Conservation (phyloP, 139 green algal genomes). For the Monoraphidium neglectum region DNA sequence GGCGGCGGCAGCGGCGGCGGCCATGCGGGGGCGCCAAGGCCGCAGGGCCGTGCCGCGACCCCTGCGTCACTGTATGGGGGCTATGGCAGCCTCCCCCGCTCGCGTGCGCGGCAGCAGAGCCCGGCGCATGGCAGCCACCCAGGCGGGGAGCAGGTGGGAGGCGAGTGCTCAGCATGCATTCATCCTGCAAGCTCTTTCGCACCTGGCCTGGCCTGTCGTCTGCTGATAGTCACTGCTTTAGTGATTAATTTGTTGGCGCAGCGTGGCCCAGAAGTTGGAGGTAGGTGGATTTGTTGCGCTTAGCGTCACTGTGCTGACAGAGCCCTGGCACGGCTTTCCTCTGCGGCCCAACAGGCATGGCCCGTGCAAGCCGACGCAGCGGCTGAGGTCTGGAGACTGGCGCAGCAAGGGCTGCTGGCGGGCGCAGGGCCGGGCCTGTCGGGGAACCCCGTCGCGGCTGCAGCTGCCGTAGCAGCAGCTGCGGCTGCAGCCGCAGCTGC, state of each 20-base stretch:
- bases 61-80: constrained; percentile 36
- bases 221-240: no score
- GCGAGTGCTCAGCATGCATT: neutral
- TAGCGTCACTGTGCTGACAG: neutral
- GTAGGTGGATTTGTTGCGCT: neutral
- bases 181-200: no score
- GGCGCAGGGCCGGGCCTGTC: no score
- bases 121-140: neutral
- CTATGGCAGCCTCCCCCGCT: constrained; percentile 7
- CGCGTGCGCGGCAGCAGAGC: constrained; percentile 11
- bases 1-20: neutral
- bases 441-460: neutral
- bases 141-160: neutral
- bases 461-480: neutral
- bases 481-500: neutral
- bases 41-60: constrained; percentile 26
- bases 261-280: neutral
- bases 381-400: neutral
- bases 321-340: neutral
- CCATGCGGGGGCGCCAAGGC: neutral
- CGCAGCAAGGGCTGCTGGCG: no score
- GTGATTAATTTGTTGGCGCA: no score
- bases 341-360: neutral
- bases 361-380: no score
- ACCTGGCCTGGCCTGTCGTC: no score